Evolutionary conservation across 768 basidiomycete genomes (phyloP).

Genomic region (Lyophyllum decastes): DNA sequence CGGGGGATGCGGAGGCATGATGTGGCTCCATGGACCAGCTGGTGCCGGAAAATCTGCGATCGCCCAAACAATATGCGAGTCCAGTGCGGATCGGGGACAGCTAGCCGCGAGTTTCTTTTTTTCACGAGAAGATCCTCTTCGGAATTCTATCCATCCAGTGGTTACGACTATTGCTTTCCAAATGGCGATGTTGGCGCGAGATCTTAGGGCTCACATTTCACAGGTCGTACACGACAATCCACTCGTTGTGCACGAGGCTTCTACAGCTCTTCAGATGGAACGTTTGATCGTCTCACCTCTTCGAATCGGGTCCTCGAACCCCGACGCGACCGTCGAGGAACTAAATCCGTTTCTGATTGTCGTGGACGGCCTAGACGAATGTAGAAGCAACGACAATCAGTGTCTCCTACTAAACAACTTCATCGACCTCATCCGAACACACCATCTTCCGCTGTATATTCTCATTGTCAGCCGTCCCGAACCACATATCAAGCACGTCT

Average conservation of each 20-base stretch:
- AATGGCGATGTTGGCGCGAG: not conserved
- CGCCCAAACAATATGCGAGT: not conserved
- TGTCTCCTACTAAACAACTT: not conserved
- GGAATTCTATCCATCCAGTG: not conserved
- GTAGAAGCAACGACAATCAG: not conserved
- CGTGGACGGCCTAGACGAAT: not conserved
- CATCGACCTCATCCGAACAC: not conserved
- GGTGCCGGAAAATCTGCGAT: not conserved
- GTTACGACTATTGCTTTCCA: not conserved
- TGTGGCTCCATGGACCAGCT: not conserved
- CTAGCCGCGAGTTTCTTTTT: not conserved
- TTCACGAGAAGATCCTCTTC: not conserved
- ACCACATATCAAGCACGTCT: not conserved
- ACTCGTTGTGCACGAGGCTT: no score
- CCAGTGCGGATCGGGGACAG: not conserved
- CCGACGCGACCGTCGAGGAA: no score
- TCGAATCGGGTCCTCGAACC: no score
- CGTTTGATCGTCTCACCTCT: not conserved
- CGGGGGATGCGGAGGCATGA: not conserved
- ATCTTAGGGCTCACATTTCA: not conserved
- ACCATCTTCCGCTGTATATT: not conserved
- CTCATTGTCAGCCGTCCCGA: not conserved
- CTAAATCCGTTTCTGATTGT: not conserved
- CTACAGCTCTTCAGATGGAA: not conserved
- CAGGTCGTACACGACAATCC: not conserved